Percentiles rank a stretch among this genome's conserved stretches.
Conservation (phyloP, 441 rosid genomes). For the Dalechampia spathulata region DNA sequence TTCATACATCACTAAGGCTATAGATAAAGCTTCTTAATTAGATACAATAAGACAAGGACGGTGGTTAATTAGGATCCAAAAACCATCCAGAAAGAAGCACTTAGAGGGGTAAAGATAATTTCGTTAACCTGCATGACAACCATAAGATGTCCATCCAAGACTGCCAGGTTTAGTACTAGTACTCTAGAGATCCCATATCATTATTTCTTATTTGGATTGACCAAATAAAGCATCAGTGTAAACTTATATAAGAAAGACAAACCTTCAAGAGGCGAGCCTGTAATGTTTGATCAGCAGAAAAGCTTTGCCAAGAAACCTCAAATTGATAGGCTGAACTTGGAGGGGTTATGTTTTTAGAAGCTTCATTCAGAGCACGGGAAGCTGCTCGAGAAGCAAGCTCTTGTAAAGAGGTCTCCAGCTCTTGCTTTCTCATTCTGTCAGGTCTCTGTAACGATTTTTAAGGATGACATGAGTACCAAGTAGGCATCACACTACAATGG, state of each 20-base stretch:
- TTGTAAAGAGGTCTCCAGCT: constrained; percentile 56
- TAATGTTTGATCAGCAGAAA: constrained; percentile 48
- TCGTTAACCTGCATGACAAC: background rate
- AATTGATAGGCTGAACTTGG: constrained; percentile 85
- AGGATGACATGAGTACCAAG: background rate
- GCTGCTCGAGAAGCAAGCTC: constrained; percentile 89
- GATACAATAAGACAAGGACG: background rate
- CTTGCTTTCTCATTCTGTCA: constrained; percentile 28
- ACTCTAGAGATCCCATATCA: background rate
- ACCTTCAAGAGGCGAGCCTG: constrained; percentile 78
- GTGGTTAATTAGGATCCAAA: too few relatives aligned
- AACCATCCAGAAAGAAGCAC: too few relatives aligned
- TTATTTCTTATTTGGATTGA: background rate
- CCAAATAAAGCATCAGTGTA: background rate
- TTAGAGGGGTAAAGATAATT: too few relatives aligned
- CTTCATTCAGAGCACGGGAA: constrained; percentile 62
- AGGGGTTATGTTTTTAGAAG: constrained; percentile 54
- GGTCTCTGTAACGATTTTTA: constrained; percentile 26
- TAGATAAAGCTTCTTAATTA: background rate
- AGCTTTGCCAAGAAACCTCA: constrained; percentile 80
- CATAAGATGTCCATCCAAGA: background rate
- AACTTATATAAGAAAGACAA: background rate
- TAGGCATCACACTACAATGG: background rate
- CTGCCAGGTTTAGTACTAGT: too few relatives aligned
- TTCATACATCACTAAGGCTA: background rate